Conservation (phyloP, 768 basidiomycete genomes). For the Suillus paluster region DNA sequence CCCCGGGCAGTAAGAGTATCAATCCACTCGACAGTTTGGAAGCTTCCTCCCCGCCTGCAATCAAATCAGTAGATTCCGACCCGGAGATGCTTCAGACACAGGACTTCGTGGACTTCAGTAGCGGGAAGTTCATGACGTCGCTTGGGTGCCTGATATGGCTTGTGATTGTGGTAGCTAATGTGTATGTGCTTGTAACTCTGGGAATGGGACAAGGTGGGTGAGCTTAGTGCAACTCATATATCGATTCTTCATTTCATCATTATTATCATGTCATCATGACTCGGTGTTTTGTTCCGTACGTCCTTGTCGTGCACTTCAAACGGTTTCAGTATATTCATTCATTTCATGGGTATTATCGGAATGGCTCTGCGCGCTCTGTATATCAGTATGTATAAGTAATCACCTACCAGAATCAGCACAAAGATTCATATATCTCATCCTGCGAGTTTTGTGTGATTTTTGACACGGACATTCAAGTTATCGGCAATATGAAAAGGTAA, state of each 20-base stretch:
- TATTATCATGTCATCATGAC: too few species aligned
- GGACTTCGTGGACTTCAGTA: slow-evolving; percentile 64
- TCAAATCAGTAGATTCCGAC: neutral
- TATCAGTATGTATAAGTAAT: neutral
- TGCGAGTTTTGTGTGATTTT: neutral
- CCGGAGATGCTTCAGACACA: slow-evolving; percentile 27
- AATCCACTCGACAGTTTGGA: neutral
- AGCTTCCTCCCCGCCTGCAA: neutral
- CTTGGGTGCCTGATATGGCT: slow-evolving; percentile 66
- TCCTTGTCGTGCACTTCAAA: too few species aligned
- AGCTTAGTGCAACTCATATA: neutral
- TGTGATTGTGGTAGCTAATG: slow-evolving; percentile 70
- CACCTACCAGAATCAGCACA: too few species aligned
- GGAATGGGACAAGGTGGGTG: slow-evolving; percentile 41
- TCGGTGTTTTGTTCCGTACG: too few species aligned
- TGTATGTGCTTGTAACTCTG: slow-evolving; percentile 73
- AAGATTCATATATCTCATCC: too few species aligned
- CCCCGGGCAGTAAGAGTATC: slow-evolving; percentile 23
- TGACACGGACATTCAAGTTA: neutral
- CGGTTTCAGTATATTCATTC: too few species aligned
- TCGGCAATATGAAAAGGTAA: neutral
- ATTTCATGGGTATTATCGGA: too few species aligned
- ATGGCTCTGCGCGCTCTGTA: neutral
- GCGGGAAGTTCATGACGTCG: slow-evolving; percentile 49
- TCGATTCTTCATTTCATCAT: too few species aligned